A percentile compares a stretch with the other conserved stretches of the same genome.
These are phyloP conservation scores for Micractinium conductrix DNA, from an alignment of 139 green algal species.

Conservation along the genomic window DNA sequence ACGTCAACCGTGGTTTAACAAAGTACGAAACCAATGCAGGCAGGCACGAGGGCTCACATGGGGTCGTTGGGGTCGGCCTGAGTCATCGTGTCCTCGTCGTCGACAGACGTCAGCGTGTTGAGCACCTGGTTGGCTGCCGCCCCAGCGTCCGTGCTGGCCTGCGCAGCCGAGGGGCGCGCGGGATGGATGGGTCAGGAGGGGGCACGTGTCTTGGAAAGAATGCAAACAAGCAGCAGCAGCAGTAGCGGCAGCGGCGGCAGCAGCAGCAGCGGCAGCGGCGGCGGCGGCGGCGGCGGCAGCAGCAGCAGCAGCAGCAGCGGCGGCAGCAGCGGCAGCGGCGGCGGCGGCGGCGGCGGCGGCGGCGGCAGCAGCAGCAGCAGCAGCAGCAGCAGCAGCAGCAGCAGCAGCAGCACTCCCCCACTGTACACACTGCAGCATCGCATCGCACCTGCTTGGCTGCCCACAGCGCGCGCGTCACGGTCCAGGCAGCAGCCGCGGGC, in stretches of 20 bases:
- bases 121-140: conserved; percentile 17
- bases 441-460: conserved; percentile 40
- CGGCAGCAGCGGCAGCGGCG: background rate
- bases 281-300: no score
- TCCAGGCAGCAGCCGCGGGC: conserved; percentile 44
- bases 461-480: conserved; percentile 44
- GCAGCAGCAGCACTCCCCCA: background rate
- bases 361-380: background rate
- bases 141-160: conserved; percentile 1
- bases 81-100: conserved; percentile 26
- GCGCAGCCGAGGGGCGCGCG: background rate
- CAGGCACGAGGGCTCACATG: no score
- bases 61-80: conserved; percentile 56
- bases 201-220: background rate
- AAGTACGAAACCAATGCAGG: no score
- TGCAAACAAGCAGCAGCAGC: background rate
- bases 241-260: background rate
- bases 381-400: background rate
- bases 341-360: background rate
- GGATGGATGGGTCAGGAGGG: background rate
- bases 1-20: no score
- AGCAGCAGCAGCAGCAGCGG: background rate
- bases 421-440: background rate
- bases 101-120: conserved; percentile 32
- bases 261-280: background rate